These are phyloP conservation scores for Teratosphaeria pseudoeucalypti DNA, from an alignment of 2,329 filamentous ascomycete species.

Conservation along the genomic window DNA sequence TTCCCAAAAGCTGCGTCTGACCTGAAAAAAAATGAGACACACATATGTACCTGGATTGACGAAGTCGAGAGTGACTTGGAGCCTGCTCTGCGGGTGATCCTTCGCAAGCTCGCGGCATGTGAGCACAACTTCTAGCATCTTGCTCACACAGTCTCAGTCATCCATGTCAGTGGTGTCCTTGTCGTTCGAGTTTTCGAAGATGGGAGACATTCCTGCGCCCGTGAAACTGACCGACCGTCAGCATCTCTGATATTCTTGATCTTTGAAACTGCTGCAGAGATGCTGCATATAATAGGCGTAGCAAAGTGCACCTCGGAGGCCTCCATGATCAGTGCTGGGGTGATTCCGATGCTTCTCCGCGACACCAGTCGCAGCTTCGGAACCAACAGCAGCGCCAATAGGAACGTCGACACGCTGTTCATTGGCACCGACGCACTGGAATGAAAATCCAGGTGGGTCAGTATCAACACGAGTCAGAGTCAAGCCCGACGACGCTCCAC, in stretches of 20 bases:
- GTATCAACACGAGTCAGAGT: background rate
- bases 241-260: background rate
- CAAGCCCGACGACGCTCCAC: background rate
- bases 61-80: conserved; percentile 39
- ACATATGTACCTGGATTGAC: conserved; percentile 13
- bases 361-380: conserved; percentile 41
- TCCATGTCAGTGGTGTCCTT: conserved; percentile 27
- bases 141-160: conserved; percentile 36
- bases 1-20: background rate
- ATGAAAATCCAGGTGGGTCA: conserved; percentile 9
- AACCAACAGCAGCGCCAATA: conserved; percentile 41
- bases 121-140: conserved; percentile 38
- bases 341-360: conserved; percentile 21
- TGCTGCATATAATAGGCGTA: conserved; percentile 18
- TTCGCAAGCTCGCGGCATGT: conserved; percentile 27
- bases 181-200: conserved; percentile 30
- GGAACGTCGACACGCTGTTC: conserved; percentile 46
- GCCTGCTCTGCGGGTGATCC: conserved; percentile 16
- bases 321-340: conserved; percentile 31
- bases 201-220: conserved; percentile 27
- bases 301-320: conserved; percentile 35
- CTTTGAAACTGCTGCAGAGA: background rate
- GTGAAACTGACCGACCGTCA: conserved; percentile 7
- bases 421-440: conserved; percentile 30
- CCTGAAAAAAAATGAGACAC: background rate